phyloP scores from a whole-genome alignment of 345 rosid genomes.

The Eucalyptus globulus region DNA sequence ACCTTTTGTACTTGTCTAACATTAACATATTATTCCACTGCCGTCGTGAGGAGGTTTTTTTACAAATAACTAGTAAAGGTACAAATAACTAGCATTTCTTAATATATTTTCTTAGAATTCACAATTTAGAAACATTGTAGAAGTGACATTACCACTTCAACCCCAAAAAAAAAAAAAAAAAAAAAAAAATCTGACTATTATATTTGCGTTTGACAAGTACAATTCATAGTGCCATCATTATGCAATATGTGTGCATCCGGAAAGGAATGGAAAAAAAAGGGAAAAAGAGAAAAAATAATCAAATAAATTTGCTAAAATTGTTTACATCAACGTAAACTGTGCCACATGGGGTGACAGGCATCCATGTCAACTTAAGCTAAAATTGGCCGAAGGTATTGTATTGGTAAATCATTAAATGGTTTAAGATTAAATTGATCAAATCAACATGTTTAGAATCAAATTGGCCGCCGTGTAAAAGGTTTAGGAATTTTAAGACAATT shows the following conservation, averaged over 20 bases:
- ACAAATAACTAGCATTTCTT: too few relatives aligned
- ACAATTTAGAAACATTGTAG: neutral
- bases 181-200: neutral
- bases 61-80: neutral
- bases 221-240: neutral
- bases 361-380: neutral
- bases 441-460: too few relatives aligned
- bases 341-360: rapidly evolving
- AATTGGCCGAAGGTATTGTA: neutral
- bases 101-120: neutral
- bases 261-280: neutral
- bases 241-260: neutral
- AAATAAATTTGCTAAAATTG: too few relatives aligned
- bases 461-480: rapidly evolving
- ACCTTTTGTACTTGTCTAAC: neutral
- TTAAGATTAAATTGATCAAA: neutral
- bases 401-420: neutral
- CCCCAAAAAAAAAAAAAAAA: too few relatives aligned
- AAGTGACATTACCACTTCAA: neutral
- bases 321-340: too few relatives aligned
- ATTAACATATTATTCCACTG: neutral
- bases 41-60: neutral
- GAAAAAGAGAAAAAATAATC: too few relatives aligned
- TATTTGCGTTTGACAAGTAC: neutral
- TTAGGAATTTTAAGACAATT: too few relatives aligned